A percentile compares a stretch with the other conserved stretches of the same genome.
phyloP scores from a whole-genome alignment of 1,284 basidiomycete genomes.

The Meripilus lineatus region DNA sequence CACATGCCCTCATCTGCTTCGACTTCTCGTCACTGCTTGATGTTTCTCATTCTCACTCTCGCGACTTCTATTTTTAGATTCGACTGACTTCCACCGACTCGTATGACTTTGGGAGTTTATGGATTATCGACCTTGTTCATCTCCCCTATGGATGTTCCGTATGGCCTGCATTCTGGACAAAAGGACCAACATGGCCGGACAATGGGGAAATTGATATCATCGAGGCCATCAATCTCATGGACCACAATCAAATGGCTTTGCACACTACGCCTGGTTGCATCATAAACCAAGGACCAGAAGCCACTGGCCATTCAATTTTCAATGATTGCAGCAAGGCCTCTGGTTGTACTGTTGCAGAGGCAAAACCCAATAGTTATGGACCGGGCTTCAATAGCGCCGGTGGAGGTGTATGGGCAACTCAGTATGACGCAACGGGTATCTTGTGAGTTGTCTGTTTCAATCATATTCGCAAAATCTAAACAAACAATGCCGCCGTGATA shows the following conservation, averaged over 20 bases:
- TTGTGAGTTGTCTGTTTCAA: constrained; percentile 39
- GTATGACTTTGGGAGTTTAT: constrained; percentile 44
- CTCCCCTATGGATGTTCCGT: constrained; percentile 62
- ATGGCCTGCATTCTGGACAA: constrained; percentile 40
- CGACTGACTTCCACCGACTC: constrained; percentile 48
- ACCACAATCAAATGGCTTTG: constrained; percentile 56
- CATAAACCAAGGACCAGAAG: constrained; percentile 19
- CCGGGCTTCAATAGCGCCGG: constrained; percentile 55
- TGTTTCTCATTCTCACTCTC: not conserved
- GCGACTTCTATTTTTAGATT: constrained; percentile 27
- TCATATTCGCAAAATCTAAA: no score
- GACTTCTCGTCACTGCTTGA: not conserved
- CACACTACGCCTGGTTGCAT: constrained; percentile 40
- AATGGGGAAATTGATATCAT: constrained; percentile 47
- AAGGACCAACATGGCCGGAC: constrained; percentile 40
- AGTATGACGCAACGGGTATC: constrained; percentile 57
- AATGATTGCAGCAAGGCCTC: constrained; percentile 44
- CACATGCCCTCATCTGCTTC: not conserved
- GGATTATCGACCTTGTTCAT: constrained; percentile 45
- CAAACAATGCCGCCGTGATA: no score
- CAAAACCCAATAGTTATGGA: constrained; percentile 54
- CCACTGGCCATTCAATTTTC: constrained; percentile 18
- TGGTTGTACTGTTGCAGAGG: constrained; percentile 64
- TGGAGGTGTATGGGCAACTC: constrained; percentile 71
- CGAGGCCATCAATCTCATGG: constrained; percentile 41